Evolutionary conservation across 1,139 yeast species (phyloP).

Genomic region (Magnusiomyces fungicola): DNA sequence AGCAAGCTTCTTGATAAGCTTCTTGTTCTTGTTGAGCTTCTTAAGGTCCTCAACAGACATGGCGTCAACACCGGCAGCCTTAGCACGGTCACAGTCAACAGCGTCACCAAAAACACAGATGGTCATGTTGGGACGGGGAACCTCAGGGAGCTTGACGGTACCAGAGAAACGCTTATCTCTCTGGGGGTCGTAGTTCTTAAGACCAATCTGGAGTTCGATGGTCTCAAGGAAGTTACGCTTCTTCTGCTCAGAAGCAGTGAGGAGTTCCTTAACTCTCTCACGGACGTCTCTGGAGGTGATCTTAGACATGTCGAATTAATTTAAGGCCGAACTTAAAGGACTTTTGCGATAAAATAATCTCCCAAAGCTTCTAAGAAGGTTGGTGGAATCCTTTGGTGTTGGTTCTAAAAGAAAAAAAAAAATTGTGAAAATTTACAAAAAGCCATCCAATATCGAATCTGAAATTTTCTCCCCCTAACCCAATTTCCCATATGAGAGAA

Average conservation of each 20-base stretch:
- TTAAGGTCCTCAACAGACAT: constrained; percentile 99
- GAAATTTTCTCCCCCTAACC: no score
- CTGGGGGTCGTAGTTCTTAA: constrained; percentile 99
- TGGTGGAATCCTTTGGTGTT: constrained; percentile 18
- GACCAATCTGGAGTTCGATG: constrained; percentile 98
- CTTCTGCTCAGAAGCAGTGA: constrained; percentile 94
- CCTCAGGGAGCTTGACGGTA: constrained; percentile 95
- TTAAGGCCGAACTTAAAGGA: constrained; percentile 15
- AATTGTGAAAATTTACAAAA: background rate
- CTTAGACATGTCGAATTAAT: constrained; percentile 67
- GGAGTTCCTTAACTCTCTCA: constrained; percentile 89
- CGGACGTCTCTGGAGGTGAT: constrained; percentile 90
- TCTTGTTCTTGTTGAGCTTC: constrained; percentile 99
- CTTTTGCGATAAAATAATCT: constrained; percentile 28
- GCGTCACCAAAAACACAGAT: constrained; percentile 99
- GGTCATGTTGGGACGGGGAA: constrained; percentile 99
- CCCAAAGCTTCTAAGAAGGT: constrained; percentile 31
- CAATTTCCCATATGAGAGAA: no score
- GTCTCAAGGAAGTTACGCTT: constrained; percentile 99
- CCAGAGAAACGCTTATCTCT: constrained; percentile 99
- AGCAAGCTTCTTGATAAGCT: constrained; percentile 98
- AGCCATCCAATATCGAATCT: no score
- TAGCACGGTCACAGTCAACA: constrained; percentile 99
- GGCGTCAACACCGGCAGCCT: constrained; percentile 98
- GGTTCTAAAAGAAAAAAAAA: constrained; percentile 8